Evolutionary conservation across 2,329 filamentous ascomycete species (phyloP).

Genomic region (Aureobasidium namibiae): DNA sequence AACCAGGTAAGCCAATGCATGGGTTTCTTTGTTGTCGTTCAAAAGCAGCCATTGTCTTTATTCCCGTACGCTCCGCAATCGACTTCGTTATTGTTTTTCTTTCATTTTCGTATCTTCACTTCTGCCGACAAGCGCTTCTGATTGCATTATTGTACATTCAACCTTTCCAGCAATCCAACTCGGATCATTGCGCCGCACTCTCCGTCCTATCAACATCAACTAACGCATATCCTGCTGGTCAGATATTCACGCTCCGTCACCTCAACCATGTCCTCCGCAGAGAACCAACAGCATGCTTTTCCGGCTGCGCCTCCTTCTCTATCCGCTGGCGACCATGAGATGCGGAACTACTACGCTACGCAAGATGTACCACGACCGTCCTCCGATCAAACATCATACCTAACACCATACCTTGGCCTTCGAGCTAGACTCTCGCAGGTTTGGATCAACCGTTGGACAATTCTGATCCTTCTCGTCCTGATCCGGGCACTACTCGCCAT

Average conservation of each 20-base stretch:
- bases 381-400: constrained; percentile 56
- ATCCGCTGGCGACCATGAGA: constrained; percentile 54
- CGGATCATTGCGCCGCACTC: neutral
- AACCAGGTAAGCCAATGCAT: constrained; percentile 21
- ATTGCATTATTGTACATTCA: constrained; percentile 2
- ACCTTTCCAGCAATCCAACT: neutral
- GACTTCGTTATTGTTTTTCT: constrained; percentile 11
- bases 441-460: constrained; percentile 97
- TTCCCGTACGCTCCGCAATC: constrained; percentile 18
- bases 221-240: constrained; percentile 15
- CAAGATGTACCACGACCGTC: constrained; percentile 48
- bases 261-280: constrained; percentile 39
- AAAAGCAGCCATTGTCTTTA: constrained; percentile 30
- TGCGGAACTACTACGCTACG: constrained; percentile 51
- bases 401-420: constrained; percentile 88
- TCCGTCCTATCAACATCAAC: constrained; percentile 3
- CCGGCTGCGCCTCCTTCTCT: constrained; percentile 49
- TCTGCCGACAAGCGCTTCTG: constrained; percentile 2
- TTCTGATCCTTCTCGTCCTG: constrained; percentile 79
- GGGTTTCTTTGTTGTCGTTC: constrained; percentile 20
- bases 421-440: constrained; percentile 84
- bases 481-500: constrained; percentile 72
- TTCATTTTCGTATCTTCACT: constrained; percentile 4
- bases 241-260: constrained; percentile 15
- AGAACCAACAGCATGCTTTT: constrained; percentile 47